Conservation (phyloP, 2,329 filamentous ascomycete species). For the Trichophyton equinum region DNA sequence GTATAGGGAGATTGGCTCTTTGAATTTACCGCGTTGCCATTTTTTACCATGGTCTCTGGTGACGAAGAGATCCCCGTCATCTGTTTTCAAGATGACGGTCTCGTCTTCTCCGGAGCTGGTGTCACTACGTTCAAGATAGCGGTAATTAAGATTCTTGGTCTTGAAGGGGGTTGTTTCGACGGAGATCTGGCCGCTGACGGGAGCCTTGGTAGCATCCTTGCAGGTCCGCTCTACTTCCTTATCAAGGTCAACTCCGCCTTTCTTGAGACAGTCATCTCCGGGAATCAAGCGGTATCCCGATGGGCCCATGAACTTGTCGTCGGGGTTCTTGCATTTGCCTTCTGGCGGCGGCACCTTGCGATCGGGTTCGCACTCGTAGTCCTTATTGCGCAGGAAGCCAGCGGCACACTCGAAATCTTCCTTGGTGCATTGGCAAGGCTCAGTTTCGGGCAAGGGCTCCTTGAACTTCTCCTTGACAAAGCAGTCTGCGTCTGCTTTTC, state of each 20-base stretch:
- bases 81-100: slow-evolving; percentile 52
- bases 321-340: slow-evolving; percentile 57
- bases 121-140: slow-evolving; percentile 68
- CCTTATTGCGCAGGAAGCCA: slow-evolving; percentile 63
- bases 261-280: slow-evolving; percentile 57
- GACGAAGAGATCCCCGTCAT: slow-evolving; percentile 53
- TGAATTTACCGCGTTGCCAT: slow-evolving; percentile 61
- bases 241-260: slow-evolving; percentile 53
- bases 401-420: slow-evolving; percentile 93
- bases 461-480: slow-evolving; percentile 80
- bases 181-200: slow-evolving; percentile 53
- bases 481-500: slow-evolving; percentile 79
- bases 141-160: slow-evolving; percentile 46
- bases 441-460: slow-evolving; percentile 56
- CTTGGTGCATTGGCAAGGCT: slow-evolving; percentile 68
- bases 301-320: slow-evolving; percentile 66
- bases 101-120: slow-evolving; percentile 56
- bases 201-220: slow-evolving; percentile 44
- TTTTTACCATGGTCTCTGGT: slow-evolving; percentile 78
- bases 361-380: slow-evolving; percentile 51
- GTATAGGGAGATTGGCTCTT: slow-evolving; percentile 57
- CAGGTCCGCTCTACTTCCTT: slow-evolving; percentile 65
- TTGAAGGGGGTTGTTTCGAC: slow-evolving; percentile 51
- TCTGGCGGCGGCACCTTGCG: slow-evolving; percentile 54
- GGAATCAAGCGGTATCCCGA: slow-evolving; percentile 91